phyloP scores from a whole-genome alignment of 306 rosid species.

The Citrullus mucosospermus region DNA sequence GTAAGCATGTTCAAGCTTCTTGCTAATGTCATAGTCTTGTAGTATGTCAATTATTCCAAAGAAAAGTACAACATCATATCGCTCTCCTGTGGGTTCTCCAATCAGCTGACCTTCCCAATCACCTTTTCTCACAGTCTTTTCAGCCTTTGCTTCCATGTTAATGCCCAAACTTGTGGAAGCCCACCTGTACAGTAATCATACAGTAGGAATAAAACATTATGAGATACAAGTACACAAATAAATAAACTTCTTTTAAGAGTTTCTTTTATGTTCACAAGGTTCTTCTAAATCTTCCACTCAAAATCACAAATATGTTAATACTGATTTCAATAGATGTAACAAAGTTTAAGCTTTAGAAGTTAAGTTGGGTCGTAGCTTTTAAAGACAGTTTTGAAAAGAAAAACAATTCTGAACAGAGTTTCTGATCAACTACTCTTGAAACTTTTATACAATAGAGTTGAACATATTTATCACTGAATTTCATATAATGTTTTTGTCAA shows the following conservation, averaged over 20 bases:
- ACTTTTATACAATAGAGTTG: neutral
- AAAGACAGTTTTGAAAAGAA: neutral
- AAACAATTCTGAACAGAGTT: neutral
- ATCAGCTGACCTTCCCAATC: constrained; percentile 44
- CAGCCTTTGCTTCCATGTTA: constrained; percentile 73
- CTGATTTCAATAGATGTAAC: neutral
- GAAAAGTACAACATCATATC: constrained; percentile 52
- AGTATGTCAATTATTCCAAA: constrained; percentile 91
- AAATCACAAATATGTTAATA: neutral
- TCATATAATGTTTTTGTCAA: neutral
- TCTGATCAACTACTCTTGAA: neutral
- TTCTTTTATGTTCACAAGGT: neutral
- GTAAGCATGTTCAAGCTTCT: constrained; percentile 94
- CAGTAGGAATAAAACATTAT: neutral
- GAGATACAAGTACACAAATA: neutral
- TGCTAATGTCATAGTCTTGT: constrained; percentile 90
- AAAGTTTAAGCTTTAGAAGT: neutral
- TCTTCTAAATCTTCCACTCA: neutral
- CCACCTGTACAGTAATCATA: constrained; percentile 30
- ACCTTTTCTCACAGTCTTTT: constrained; percentile 42
- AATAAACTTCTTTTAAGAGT: neutral
- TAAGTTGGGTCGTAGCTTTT: neutral
- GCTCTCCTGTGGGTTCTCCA: constrained; percentile 78
- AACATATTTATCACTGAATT: neutral
- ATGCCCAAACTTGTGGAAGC: constrained; percentile 55